Percentiles rank a stretch among this genome's conserved stretches.
phyloP scores from a whole-genome alignment of 441 rosid species.

The Pelargonium fulgidum region DNA sequence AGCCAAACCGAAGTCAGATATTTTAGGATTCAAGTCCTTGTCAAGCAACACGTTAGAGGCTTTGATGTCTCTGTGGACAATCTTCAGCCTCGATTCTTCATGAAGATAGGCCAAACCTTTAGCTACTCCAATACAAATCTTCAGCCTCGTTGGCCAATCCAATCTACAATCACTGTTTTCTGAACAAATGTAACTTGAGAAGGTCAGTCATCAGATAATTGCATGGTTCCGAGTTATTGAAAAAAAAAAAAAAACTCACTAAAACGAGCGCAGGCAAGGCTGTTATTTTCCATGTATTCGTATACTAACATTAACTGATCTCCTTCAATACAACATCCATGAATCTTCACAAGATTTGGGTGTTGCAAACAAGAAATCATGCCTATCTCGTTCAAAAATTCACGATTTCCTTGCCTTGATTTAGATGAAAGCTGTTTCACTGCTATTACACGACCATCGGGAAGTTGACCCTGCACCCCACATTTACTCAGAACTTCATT shows the following conservation, averaged over 20 bases:
- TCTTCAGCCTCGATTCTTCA: slow-evolving; percentile 54
- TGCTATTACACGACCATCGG: slow-evolving; percentile 51
- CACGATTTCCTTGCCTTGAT: slow-evolving; percentile 67
- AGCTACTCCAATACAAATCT: slow-evolving; percentile 51
- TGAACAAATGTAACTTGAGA: no score
- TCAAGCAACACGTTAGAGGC: slow-evolving; percentile 55
- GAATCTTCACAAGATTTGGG: slow-evolving; percentile 65
- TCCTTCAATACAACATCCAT: slow-evolving; percentile 61
- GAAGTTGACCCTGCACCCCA: slow-evolving; percentile 39
- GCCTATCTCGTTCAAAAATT: slow-evolving; percentile 62
- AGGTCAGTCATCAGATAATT: no score
- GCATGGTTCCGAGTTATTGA: no score
- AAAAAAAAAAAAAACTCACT: no score
- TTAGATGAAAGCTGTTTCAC: slow-evolving; percentile 66
- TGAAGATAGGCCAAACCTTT: slow-evolving; percentile 59
- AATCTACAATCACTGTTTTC: no score
- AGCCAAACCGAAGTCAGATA: slow-evolving; percentile 67
- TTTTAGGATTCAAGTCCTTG: slow-evolving; percentile 49
- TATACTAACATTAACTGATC: slow-evolving; percentile 58
- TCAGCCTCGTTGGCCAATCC: slow-evolving; percentile 51
- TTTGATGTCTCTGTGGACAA: slow-evolving; percentile 70
- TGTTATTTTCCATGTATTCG: slow-evolving; percentile 74
- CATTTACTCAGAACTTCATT: not conserved
- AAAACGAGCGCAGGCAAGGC: slow-evolving; percentile 37
- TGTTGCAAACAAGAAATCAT: slow-evolving; percentile 60